Evolutionary conservation across 371 early-diverging fungal genomes (phyloP).

Genomic region (Funneliformis caledonium): DNA sequence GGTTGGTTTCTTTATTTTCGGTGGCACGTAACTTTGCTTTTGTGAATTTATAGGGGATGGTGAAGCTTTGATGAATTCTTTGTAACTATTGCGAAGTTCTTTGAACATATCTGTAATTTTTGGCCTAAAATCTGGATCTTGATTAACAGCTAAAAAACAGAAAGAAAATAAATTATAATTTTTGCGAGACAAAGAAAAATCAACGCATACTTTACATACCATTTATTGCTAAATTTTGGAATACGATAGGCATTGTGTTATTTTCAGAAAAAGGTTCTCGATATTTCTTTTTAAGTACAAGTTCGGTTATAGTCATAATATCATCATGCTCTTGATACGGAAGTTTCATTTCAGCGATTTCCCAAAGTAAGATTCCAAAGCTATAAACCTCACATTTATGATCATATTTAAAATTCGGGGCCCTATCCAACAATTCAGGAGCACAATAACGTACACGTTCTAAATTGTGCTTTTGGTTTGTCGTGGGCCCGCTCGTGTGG

Average conservation of each 20-base stretch:
- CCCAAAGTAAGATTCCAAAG: conserved; percentile 8
- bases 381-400: not conserved
- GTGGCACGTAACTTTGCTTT: no score
- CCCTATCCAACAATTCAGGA: not conserved
- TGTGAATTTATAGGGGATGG: no score
- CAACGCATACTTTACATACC: not conserved
- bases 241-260: not conserved
- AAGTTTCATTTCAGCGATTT: conserved; percentile 6
- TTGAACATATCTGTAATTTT: conserved; percentile 21
- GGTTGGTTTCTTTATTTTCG: no score
- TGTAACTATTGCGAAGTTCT: not conserved
- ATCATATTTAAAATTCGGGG: not conserved
- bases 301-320: not conserved
- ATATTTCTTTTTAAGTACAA: not conserved
- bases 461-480: not conserved
- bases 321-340: not conserved
- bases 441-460: not conserved
- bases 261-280: not conserved
- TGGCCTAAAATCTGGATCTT: conserved; percentile 8
- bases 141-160: not conserved
- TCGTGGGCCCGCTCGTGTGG: not conserved
- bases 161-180: no score
- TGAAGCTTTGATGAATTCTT: no score
- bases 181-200: no score
- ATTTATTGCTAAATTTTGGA: not conserved